Evolutionary conservation across 768 basidiomycete genomes (phyloP).

Genomic region (Tephrocybe rancida): DNA sequence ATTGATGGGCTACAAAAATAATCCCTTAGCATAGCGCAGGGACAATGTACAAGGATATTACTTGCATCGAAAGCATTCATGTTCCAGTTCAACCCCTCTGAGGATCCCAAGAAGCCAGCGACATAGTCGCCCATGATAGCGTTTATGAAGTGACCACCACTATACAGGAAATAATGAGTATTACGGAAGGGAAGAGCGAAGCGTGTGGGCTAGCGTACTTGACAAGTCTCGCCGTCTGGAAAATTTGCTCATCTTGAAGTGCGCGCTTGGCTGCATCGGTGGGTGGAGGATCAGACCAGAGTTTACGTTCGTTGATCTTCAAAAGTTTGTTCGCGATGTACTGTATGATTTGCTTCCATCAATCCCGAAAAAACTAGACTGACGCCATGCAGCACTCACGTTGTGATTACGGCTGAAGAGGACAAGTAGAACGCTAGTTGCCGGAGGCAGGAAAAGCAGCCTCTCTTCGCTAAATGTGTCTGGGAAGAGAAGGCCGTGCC

Average conservation of each 20-base stretch:
- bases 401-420: constrained; percentile 63
- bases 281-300: no score
- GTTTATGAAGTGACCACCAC: constrained; percentile 56
- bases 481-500: constrained; percentile 51
- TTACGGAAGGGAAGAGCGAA: constrained; percentile 9
- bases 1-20: constrained; percentile 32
- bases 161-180: constrained; percentile 13
- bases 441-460: constrained; percentile 54
- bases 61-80: constrained; percentile 49
- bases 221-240: constrained; percentile 51
- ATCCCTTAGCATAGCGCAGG: background rate
- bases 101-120: constrained; percentile 56
- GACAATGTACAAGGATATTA: background rate
- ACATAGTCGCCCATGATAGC: constrained; percentile 60
- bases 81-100: constrained; percentile 54
- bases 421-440: constrained; percentile 52
- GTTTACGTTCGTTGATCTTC: no score
- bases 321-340: constrained; percentile 55
- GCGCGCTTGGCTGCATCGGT: no score
- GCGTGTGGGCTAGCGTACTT: constrained; percentile 34
- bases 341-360: constrained; percentile 32
- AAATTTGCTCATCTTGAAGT: no score
- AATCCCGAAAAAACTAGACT: no score
- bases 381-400: constrained; percentile 28
- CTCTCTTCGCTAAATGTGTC: no score